These are phyloP conservation scores for Persicaria maculosa DNA, from an alignment of 148 eudicot genomes.

Conservation along the genomic window DNA sequence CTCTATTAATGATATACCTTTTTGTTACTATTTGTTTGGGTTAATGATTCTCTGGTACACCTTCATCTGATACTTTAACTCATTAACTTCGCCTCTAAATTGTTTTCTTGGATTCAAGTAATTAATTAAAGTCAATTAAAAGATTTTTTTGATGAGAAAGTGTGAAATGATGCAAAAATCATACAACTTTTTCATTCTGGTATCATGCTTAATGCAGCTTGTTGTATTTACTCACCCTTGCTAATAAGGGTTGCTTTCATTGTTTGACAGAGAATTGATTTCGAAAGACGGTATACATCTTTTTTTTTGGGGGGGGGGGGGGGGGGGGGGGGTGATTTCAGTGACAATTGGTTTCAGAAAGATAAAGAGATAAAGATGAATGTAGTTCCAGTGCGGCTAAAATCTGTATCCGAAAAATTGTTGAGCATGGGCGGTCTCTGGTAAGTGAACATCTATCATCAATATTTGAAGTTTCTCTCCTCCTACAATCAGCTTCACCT, in stretches of 20 bases:
- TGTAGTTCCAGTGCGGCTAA: slow-evolving; percentile 50
- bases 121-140: not conserved
- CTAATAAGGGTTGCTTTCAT: slow-evolving; percentile 3
- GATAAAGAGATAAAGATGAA: slow-evolving; percentile 27
- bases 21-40: not conserved
- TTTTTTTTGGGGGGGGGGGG: slow-evolving; percentile 22
- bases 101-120: not conserved
- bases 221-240: slow-evolving; percentile 8
- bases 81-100: not conserved
- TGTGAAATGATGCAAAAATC: not conserved
- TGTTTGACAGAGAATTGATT: slow-evolving; percentile 62
- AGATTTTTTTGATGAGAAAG: not conserved
- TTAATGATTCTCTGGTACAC: not conserved
- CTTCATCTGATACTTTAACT: not conserved
- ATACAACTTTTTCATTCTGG: not conserved
- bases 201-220: not conserved
- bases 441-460: slow-evolving; percentile 61
- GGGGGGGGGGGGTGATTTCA: slow-evolving; percentile 45
- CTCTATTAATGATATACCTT: not conserved
- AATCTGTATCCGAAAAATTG: slow-evolving; percentile 61
- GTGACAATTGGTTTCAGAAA: slow-evolving; percentile 58
- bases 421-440: slow-evolving; percentile 55
- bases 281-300: slow-evolving; percentile 83
- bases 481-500: slow-evolving; percentile 90
- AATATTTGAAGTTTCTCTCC: slow-evolving; percentile 78